Evolutionary conservation across 331 rosid species (phyloP).

Genomic region (Rhamnella rubrinervis): DNA sequence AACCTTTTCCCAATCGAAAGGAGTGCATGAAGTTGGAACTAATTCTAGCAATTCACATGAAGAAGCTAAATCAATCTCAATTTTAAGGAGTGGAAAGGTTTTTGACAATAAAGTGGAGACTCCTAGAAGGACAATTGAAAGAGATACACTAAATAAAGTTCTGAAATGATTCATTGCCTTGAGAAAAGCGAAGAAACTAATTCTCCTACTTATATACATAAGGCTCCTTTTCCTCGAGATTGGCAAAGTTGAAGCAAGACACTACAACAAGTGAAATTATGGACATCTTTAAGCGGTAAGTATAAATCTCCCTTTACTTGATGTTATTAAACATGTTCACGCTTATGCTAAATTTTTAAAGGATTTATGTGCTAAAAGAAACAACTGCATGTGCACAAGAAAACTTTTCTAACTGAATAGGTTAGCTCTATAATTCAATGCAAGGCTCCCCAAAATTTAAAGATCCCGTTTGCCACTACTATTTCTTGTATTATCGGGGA

Average conservation of each 20-base stretch:
- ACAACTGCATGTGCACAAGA: neutral
- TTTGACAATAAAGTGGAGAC: no score
- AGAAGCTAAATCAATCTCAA: neutral
- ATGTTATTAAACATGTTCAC: constrained; percentile 2
- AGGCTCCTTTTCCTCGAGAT: neutral
- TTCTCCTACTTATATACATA: neutral
- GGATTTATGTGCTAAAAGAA: neutral
- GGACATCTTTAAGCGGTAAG: neutral
- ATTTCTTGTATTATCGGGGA: neutral
- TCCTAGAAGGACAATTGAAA: no score
- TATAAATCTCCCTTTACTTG: neutral
- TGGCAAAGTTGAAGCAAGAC: neutral
- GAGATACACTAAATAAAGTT: neutral
- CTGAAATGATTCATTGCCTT: neutral
- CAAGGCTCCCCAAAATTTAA: constrained; percentile 4
- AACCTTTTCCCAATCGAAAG: neutral
- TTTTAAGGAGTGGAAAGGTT: no score
- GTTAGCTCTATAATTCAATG: neutral
- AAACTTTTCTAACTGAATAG: neutral
- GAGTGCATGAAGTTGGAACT: constrained; percentile 4
- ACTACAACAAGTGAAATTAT: neutral
- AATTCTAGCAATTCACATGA: neutral
- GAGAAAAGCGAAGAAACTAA: neutral
- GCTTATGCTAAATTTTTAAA: neutral
- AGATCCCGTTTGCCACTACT: neutral